These are phyloP conservation scores for Protomyces macrosporus DNA, from an alignment of 1,139 yeast species.

Conservation along the genomic window DNA sequence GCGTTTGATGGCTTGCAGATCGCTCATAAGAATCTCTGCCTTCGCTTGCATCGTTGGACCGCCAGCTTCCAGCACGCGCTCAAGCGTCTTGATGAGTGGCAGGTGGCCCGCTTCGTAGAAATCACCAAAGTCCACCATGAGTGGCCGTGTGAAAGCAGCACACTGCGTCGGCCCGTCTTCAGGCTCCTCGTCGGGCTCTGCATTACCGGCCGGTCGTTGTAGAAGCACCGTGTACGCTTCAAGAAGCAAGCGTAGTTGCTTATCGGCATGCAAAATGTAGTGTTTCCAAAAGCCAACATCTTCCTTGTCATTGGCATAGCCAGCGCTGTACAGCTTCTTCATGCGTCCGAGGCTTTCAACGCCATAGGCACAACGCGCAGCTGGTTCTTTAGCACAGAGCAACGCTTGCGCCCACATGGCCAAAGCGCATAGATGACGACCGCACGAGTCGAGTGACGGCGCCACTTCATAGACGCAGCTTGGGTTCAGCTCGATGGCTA, in stretches of 20 bases:
- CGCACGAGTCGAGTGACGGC: conserved; percentile 6
- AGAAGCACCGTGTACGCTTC: conserved; percentile 3
- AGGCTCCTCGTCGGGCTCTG: neutral
- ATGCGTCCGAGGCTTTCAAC: conserved; percentile 5
- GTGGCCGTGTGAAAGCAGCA: neutral
- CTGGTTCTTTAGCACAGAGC: conserved; percentile 1
- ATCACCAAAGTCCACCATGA: conserved; percentile 13
- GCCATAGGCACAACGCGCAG: conserved; percentile 5
- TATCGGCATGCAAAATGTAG: conserved; percentile 9
- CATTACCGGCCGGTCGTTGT: neutral
- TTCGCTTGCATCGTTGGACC: conserved; percentile 9
- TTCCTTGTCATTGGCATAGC: conserved; percentile 6
- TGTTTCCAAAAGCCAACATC: conserved; percentile 25
- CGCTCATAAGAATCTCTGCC: conserved; percentile 6
- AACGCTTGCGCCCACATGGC: conserved; percentile 26
- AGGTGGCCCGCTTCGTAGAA: conserved; percentile 4
- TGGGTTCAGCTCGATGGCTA: conserved; percentile 5
- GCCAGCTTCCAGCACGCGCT: neutral
- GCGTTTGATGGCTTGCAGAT: neutral
- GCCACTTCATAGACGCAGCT: neutral
- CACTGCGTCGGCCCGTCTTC: neutral
- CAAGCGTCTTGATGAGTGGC: neutral
- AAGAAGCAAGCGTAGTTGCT: conserved; percentile 7
- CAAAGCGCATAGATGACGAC: conserved; percentile 13
- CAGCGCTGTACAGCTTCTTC: conserved; percentile 4